Conservation (phyloP, 345 rosid genomes). For the Eutrema japonicum region DNA sequence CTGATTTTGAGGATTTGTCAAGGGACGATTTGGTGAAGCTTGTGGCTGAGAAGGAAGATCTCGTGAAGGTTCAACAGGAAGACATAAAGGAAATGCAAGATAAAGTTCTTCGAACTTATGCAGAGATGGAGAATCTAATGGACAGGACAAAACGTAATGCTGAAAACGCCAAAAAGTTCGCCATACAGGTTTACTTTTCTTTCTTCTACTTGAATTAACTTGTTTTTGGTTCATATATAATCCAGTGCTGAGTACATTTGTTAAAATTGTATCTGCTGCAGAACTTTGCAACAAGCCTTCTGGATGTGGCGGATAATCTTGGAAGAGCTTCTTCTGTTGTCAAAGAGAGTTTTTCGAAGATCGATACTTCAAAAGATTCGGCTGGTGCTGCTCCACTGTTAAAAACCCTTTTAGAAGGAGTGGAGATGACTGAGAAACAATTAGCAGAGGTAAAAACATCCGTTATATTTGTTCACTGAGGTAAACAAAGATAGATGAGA, state of each 20-base stretch:
- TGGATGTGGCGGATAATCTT: slow-evolving; percentile 93
- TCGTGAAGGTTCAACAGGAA: slow-evolving; percentile 64
- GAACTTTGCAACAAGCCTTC: slow-evolving; percentile 81
- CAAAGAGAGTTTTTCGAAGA: slow-evolving; percentile 71
- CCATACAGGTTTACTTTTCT: slow-evolving; percentile 66
- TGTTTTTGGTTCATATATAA: slow-evolving; percentile 4
- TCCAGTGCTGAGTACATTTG: neutral
- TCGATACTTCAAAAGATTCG: slow-evolving; percentile 64
- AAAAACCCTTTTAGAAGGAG: slow-evolving; percentile 86
- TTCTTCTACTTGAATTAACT: neutral
- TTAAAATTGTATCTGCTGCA: slow-evolving; percentile 39
- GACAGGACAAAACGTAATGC: slow-evolving; percentile 88
- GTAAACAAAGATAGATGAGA: slow-evolving; percentile 9
- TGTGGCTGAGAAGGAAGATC: slow-evolving; percentile 75
- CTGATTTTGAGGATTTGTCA: slow-evolving; percentile 63
- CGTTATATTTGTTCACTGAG: neutral
- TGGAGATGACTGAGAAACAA: slow-evolving; percentile 98
- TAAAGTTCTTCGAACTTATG: slow-evolving; percentile 70
- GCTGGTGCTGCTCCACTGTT: slow-evolving; percentile 69
- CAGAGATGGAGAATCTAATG: slow-evolving; percentile 91
- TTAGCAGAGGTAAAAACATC: slow-evolving; percentile 61
- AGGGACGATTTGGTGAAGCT: slow-evolving; percentile 76
- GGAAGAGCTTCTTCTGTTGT: slow-evolving; percentile 90
- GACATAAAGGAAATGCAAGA: slow-evolving; percentile 74
- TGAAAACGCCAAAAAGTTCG: slow-evolving; percentile 83